phyloP scores from a whole-genome alignment of 1,139 yeast genomes.

The Cylindricascospora bacillispora region DNA sequence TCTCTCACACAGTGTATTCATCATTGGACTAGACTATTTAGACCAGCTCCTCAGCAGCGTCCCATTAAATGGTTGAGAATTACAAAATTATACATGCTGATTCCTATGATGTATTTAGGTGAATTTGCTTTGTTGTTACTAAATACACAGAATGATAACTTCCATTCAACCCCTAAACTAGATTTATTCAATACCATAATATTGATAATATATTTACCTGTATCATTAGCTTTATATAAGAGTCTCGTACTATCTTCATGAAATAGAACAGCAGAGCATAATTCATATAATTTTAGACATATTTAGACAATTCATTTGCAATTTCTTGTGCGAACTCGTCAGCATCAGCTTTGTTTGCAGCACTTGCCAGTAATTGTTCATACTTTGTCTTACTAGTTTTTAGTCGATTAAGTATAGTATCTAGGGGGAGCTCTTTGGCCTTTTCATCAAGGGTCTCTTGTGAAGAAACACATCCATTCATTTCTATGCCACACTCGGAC shows the following conservation, averaged over 20 bases:
- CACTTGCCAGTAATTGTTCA: not conserved
- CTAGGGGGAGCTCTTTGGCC: not conserved
- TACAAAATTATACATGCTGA: constrained; percentile 13
- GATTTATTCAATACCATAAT: constrained; percentile 16
- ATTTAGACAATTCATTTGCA: constrained; percentile 19
- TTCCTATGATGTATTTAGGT: constrained; percentile 35
- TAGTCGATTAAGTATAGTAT: constrained; percentile 1
- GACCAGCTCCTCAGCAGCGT: constrained; percentile 27
- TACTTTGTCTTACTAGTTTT: constrained; percentile 1
- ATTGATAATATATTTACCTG: constrained; percentile 24
- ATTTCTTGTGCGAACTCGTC: constrained; percentile 15
- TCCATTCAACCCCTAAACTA: constrained; percentile 16
- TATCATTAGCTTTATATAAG: constrained; percentile 21
- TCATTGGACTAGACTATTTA: constrained; percentile 21
- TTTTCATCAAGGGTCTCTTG: not conserved
- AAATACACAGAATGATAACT: constrained; percentile 35
- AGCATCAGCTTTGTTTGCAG: constrained; percentile 9
- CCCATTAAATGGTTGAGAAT: constrained; percentile 31
- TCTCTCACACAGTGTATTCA: constrained; percentile 18
- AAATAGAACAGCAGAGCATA: not conserved
- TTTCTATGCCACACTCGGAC: too few species aligned
- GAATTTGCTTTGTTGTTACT: constrained; percentile 44
- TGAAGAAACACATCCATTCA: too few species aligned
- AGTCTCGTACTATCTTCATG: constrained; percentile 6
- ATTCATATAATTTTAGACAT: constrained; percentile 2